Evolutionary conservation across 768 basidiomycete genomes (phyloP), one percentile per base, ranked within the genome.

Genomic region (Podaxis pistillaris): DNA sequence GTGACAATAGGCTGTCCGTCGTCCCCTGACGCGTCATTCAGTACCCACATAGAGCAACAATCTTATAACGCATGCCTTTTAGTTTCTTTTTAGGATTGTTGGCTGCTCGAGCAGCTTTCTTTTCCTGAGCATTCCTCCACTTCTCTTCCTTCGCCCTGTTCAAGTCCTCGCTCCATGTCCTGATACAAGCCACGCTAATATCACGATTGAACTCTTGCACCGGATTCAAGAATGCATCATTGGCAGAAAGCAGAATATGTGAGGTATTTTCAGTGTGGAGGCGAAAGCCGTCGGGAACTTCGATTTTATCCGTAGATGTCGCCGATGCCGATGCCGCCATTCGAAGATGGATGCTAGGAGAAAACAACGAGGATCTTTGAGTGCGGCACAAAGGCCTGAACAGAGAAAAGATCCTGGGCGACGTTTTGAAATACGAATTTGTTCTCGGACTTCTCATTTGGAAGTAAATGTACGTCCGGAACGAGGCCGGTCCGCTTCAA

Each of bases 191-290:
- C 47, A 98, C 88, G 66, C 92, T 94, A 51, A 93, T 74, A 75
- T 99, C 97, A 41, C 97, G 83, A 76, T 99, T 99, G 81, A 97
- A 99, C 74, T 99, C 94, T 72, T 99, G 97, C 12, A 98, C 90
- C 5, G 97, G 96, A 71, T 99, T 99, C 64, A 98, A 76, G 74
- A 99, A 99, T 2, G 96, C 93, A 62, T 91, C 90, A 65, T 93
- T 91, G 7, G 83, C 80, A 4, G 88, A 86, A 24, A 95, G 79
- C 60, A 97, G 82, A 70, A 98, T 91, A 69, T 85, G 86, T 0
- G 91, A 85, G 2, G 83, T 87, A 73, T 92, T 93, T 76, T 94
- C 92, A 8, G 86, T 87, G 75, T 94, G 89, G 63, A 94, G 78
- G 11, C 82, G 84, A 74, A 86, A 91, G 22, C 91, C 93, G 63